Evolutionary conservation across 768 basidiomycete species (phyloP), one percentile per base, ranked within the genome.

Genomic region (Rhizopogon roseolus): DNA sequence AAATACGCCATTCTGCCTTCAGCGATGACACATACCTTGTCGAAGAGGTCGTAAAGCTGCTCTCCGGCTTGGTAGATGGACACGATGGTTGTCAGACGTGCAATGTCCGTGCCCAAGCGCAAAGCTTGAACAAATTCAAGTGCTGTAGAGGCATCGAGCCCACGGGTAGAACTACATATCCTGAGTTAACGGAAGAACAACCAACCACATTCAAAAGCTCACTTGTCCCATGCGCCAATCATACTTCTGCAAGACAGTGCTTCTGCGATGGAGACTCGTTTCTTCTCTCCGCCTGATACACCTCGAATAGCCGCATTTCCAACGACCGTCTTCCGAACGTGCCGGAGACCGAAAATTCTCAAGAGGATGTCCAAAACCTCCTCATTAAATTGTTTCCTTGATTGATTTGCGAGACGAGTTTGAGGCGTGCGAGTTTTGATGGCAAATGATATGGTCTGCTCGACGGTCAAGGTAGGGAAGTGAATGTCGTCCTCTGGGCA

Each of bases 11-110:
- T 86, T 25, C 79, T 86, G 9, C 93, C 90, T 60, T 88, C 75
- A 68, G 89, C 82, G 56, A 97, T 77, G 29, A 96, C 81, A 60
- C 92, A 74, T 34, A 96, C 90, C 67, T 93, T 93, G 74, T 95
- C 93, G 64, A 96, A 95, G 2, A 86, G 61, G 0, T 83, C 76
- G 55, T 87, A 87, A 56, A 89, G 86, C 9, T 73, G 81, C 67
- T 93, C 90, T 55, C 90, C 86, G 5, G 90, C 92, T 66, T 94
- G 88, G 61, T 90, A 90, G 37, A 81, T 81, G 40, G 28, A 40
- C n/a, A 91, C 86, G 63, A 94, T 88, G 7, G 86, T 90, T 2
- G 90, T 87, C 67, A 85, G 84, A 6, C 84, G 81, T 14, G 86
- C 76, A n/a, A 91, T 71, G 62, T 96, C 92, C 16, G 93, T 93